These are phyloP conservation scores for Gaeumannomyces sp. DNA, from an alignment of 2,329 filamentous ascomycete species.

Conservation along the genomic window DNA sequence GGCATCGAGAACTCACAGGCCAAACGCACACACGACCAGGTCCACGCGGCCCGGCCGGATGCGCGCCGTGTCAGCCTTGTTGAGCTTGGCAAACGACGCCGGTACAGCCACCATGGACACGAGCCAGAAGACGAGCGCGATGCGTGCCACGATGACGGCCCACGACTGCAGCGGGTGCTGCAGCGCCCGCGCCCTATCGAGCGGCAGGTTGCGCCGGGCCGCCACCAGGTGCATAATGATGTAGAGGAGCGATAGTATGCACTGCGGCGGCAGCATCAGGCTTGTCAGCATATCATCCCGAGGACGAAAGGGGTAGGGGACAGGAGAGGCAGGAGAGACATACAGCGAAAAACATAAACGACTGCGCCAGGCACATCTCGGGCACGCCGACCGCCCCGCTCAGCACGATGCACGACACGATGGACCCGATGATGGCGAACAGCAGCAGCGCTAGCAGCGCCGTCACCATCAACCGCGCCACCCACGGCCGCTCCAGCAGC, in stretches of 20 bases:
- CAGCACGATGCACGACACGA: constrained; percentile 19
- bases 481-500: constrained; percentile 10
- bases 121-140: constrained; percentile 23
- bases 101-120: constrained; percentile 21
- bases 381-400: constrained; percentile 15
- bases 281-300: not conserved
- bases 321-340: not conserved
- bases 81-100: constrained; percentile 17
- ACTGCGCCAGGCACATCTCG: constrained; percentile 19
- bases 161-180: constrained; percentile 26
- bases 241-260: constrained; percentile 25
- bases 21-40: constrained; percentile 21
- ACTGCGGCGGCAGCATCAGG: constrained; percentile 9
- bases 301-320: not conserved
- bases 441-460: constrained; percentile 13
- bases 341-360: constrained; percentile 19
- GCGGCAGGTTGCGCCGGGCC: constrained; percentile 18
- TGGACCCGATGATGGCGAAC: constrained; percentile 15
- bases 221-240: constrained; percentile 25
- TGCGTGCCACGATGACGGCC: constrained; percentile 22
- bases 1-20: constrained; percentile 18
- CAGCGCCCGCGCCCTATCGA: constrained; percentile 18
- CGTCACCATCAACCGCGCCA: constrained; percentile 13
- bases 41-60: constrained; percentile 18
- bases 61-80: not conserved